Conservation (phyloP, 176 grass and related monocot species). For the Carex cristatella region DNA sequence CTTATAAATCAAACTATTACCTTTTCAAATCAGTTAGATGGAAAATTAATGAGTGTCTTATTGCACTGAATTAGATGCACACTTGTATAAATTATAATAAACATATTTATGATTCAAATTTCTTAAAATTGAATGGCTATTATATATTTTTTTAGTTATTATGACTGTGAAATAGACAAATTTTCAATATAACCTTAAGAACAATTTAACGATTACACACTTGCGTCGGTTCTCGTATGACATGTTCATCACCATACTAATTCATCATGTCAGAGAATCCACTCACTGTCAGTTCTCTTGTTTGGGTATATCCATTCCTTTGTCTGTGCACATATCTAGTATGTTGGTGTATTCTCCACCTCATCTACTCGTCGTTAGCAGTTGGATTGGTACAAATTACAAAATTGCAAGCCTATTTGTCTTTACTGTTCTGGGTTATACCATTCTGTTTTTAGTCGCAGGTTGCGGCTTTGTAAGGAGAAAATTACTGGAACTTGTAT, state of each 20-base stretch:
- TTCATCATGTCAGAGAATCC: slow-evolving; percentile 1
- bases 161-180: neutral
- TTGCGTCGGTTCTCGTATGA: neutral
- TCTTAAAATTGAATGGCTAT: neutral
- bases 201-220: too few species aligned
- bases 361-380: neutral
- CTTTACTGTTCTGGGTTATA: neutral
- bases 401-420: neutral
- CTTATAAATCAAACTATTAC: too few species aligned
- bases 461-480: neutral
- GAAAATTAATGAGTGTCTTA: neutral
- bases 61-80: neutral
- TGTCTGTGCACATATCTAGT: neutral
- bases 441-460: neutral
- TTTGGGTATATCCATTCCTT: neutral
- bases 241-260: neutral
- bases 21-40: neutral
- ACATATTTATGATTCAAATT: too few species aligned
- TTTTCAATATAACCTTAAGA: neutral
- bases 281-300: neutral
- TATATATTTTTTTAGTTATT: neutral
- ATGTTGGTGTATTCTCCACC: neutral
- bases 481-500: neutral
- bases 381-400: neutral
- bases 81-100: neutral